Evolutionary conservation across 2,329 filamentous ascomycete species (phyloP).

Genomic region (Pseudogymnoascus verrucosus): DNA sequence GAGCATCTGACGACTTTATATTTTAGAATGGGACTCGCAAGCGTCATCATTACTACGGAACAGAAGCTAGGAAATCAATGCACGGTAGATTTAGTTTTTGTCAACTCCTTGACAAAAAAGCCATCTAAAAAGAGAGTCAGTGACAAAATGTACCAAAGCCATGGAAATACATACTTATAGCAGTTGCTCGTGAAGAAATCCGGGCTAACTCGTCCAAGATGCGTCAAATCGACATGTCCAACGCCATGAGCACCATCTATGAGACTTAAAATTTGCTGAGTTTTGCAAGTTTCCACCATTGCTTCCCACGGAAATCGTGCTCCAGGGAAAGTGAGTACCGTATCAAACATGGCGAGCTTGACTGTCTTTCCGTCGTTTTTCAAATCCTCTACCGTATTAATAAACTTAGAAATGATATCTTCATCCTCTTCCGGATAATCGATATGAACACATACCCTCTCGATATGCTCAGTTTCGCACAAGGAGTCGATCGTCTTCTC

Average conservation of each 20-base stretch:
- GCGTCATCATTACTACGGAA: too few relatives aligned
- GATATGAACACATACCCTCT: conserved; percentile 41
- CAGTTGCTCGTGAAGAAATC: conserved; percentile 87
- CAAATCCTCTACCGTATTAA: conserved; percentile 43
- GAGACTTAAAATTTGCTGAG: conserved; percentile 60
- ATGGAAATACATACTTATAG: conserved; percentile 63
- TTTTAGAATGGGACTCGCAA: too few relatives aligned
- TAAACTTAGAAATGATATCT: conserved; percentile 54
- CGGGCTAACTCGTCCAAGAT: conserved; percentile 57
- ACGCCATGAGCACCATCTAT: conserved; percentile 80
- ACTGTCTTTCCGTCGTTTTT: conserved; percentile 50
- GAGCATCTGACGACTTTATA: too few relatives aligned
- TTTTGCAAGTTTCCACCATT: conserved; percentile 54
- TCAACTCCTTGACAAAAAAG: too few relatives aligned
- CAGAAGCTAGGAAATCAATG: too few relatives aligned
- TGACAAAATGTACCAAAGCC: not conserved
- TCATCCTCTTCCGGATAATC: conserved; percentile 63
- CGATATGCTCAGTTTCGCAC: conserved; percentile 15
- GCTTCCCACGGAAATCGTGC: conserved; percentile 69
- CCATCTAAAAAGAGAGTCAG: too few relatives aligned
- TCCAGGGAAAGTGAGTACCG: conserved; percentile 69
- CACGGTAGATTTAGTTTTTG: too few relatives aligned
- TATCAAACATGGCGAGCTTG: conserved; percentile 71
- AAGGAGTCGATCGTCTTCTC: conserved; percentile 59
- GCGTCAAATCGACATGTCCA: conserved; percentile 61